Evolutionary conservation across 1,284 basidiomycete species (phyloP), one percentile per base, ranked within the genome.

Genomic region (Amylostereum areolatum): DNA sequence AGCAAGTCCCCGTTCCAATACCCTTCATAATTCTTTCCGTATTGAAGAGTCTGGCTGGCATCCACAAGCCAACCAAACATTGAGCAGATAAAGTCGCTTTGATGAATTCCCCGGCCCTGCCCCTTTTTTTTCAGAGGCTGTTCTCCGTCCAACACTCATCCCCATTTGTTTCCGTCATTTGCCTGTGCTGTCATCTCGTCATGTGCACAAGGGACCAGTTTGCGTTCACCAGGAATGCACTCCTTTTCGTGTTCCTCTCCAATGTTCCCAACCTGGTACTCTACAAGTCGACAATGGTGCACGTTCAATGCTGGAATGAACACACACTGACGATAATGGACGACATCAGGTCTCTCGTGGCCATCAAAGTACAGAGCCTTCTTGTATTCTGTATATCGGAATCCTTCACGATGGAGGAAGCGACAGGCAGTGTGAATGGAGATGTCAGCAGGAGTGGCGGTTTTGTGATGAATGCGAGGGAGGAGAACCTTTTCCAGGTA

Each of bases 21-120:
- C 0, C 72, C 70, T 5, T 73, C 63, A 44, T 71, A 64, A 57
- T 70, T 70, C 51, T 74, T 74, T 4, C 72, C 68, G 60, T 74
- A 72, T 43, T 72, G 65, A 3, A 74, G 44, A 2, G 51, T 55
- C 28, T 52, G 42, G 5, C 51, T 45, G 35, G 55, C 57, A 3
- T 51, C 52, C 10, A 49, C 35, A 35, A 58, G 30, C 48, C 50
- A 51, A 6, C 52, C 56, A 41, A 53, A 43, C 1, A 52, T 55
- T 27, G 50, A 54, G 43, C 49, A 54, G 25, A 59, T 57, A 11
- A 57, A 40, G 30, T 55, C 57, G 40, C 55, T 55, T 25, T 46
- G 46, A 48, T 59, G 57, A 4, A 59, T 48, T 2, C 51, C 55
- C 3, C 54, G 47, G 1, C 57, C 67, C 10, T 52, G 56, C 43